Base-by-base conservation (phyloP, 352 stramenopile species). In the Plasmopara viticola region DNA sequence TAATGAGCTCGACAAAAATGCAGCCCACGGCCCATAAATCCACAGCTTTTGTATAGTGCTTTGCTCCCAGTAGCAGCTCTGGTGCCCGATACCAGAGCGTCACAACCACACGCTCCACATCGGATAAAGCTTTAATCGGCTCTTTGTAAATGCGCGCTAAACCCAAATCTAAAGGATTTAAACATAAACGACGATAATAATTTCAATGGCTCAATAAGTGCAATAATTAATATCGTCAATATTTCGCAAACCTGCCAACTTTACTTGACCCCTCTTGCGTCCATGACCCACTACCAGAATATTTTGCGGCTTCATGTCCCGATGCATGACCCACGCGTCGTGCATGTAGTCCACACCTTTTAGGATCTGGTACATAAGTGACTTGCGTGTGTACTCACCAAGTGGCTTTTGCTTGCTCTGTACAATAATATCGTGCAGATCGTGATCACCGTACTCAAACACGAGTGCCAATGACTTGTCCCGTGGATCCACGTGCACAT, bases 1-100 rank as follows among this genome's bases (percentile, higher is more conserved):
- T 94, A 25, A 95, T 83, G 41, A 95, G 70, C 70, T 98, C 94
- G 4, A 83, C 95, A 35, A 98, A 94, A 64, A 98, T 98, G 56
- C 94, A 98, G 13, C 95, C 95, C 0, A 96, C 86, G 7, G 89
- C 91, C 94, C 94, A 98, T 60, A 98, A 86, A 61, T 98, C 95
- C n/a, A 98, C 90, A 9, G 89, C 75, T 41, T 94, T 90, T 14
- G 88, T 96, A 66, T 98, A 98, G 53, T 94, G 78, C 51, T 91
- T 88, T 13, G 82, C 81, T 14, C 94, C 95, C 0, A 98, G 63
- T 29, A 98, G 66, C 25, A 98, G 74, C 67, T 98, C 95, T 1
- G 93, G 93, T 6, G 94, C 91, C 9, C 94, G 80, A 54, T 98
- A 98, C 95, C 93, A 98, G 5, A 98, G 74, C 28, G 94, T 98